Percentiles rank a stretch among this genome's conserved stretches.
These are phyloP conservation scores for Phyllosticta citrichinensis DNA, from an alignment of 2,329 filamentous ascomycete genomes.

Conservation along the genomic window DNA sequence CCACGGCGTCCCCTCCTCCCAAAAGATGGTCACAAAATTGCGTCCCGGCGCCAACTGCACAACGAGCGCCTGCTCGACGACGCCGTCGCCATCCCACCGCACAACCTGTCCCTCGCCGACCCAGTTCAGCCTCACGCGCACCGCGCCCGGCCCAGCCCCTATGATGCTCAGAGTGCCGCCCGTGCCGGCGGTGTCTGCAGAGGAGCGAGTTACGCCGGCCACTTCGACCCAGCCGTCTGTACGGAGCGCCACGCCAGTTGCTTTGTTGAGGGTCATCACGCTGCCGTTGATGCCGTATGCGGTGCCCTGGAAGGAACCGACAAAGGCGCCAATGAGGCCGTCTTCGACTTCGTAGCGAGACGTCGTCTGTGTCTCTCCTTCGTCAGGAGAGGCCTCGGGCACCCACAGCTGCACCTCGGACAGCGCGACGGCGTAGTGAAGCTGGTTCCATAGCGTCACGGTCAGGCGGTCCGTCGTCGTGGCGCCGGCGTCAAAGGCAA, in stretches of 20 bases:
- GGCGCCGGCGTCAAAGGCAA: background rate
- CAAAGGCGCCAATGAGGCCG: background rate
- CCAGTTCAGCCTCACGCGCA: background rate
- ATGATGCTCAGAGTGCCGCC: background rate
- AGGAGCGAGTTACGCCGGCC: background rate
- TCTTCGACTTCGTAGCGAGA: background rate
- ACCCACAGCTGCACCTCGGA: slow-evolving; percentile 2
- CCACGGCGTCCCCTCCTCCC: background rate
- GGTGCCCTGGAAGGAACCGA: background rate
- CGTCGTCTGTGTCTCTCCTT: background rate
- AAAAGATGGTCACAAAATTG: background rate
- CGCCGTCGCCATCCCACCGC: background rate
- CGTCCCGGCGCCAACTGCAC: background rate
- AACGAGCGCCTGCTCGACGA: background rate
- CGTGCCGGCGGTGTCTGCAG: background rate
- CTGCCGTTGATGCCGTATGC: background rate
- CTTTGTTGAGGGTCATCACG: background rate
- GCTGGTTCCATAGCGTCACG: background rate
- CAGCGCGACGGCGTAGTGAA: background rate
- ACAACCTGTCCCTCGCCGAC: background rate
- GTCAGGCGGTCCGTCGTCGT: background rate
- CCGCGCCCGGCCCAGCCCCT: background rate
- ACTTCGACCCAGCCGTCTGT: background rate
- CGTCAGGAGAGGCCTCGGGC: background rate
- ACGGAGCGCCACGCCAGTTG: background rate